Evolutionary conservation across 495 filamentous ascomycete genomes (phyloP).

Genomic region (Aspergillus hancockii): DNA sequence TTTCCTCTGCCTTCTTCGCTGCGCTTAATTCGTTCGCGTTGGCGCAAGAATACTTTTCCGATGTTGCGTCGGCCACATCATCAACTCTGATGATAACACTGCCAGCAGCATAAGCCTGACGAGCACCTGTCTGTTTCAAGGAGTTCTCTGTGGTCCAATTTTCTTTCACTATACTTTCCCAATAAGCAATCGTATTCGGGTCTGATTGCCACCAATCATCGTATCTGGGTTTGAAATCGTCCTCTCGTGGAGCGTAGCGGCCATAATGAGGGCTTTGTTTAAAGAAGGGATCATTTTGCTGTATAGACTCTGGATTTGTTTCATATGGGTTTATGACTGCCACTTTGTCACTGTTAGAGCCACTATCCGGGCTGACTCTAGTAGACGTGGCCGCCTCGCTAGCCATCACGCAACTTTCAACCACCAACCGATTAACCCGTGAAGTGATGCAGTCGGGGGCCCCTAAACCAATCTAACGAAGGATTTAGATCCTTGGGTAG

Average conservation of each 20-base stretch:
- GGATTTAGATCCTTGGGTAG: background rate
- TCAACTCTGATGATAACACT: conserved; percentile 45
- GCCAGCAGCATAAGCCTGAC: conserved; percentile 41
- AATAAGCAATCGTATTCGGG: conserved; percentile 32
- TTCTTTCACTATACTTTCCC: conserved; percentile 35
- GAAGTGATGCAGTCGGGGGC: background rate
- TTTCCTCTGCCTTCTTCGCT: conserved; percentile 40
- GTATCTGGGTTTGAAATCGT: conserved; percentile 42
- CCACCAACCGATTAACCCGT: background rate
- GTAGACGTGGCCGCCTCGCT: conserved; percentile 24
- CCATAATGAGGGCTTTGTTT: conserved; percentile 41
- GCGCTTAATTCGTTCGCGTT: conserved; percentile 55
- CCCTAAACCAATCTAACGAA: conserved; percentile 3
- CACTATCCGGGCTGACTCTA: conserved; percentile 30
- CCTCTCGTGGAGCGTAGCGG: conserved; percentile 39
- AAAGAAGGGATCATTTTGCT: conserved; percentile 40
- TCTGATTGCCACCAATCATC: conserved; percentile 38
- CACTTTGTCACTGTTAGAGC: conserved; percentile 17
- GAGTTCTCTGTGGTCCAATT: conserved; percentile 38
- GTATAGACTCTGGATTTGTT: conserved; percentile 33
- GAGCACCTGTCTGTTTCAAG: conserved; percentile 32
- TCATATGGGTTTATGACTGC: conserved; percentile 36
- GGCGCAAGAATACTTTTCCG: conserved; percentile 51
- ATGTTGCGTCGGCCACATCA: conserved; percentile 23
- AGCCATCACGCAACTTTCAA: conserved; percentile 22